Conservation (phyloP, 2,329 filamentous ascomycete species). For the Pseudocercospora crystallina region DNA sequence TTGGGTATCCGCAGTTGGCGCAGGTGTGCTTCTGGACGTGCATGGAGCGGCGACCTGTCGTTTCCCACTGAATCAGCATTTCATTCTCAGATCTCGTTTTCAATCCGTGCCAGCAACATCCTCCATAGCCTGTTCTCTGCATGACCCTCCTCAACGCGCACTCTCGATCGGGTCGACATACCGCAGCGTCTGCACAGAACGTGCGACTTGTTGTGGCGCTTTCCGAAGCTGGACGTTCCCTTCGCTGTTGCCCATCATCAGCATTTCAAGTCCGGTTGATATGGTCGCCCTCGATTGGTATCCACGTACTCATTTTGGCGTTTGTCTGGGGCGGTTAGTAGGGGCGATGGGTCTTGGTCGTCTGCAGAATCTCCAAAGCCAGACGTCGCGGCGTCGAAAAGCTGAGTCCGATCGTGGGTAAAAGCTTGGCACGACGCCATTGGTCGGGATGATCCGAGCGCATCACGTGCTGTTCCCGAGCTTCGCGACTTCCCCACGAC, state of each 20-base stretch:
- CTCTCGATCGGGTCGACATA: constrained; percentile 54
- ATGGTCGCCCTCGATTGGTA: constrained; percentile 17
- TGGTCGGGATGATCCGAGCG: no score
- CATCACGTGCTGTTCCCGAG: no score
- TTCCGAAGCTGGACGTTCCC: constrained; percentile 71
- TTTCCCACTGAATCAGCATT: constrained; percentile 28
- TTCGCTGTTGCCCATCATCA: constrained; percentile 54
- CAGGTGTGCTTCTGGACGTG: constrained; percentile 99
- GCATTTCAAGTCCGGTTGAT: constrained; percentile 44
- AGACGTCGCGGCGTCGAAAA: no score
- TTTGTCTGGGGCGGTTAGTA: constrained; percentile 15
- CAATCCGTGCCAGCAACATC: background rate
- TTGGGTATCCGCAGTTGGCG: constrained; percentile 91
- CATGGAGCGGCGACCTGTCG: constrained; percentile 84
- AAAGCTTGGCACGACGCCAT: no score
- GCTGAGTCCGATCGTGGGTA: no score
- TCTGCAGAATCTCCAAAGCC: no score
- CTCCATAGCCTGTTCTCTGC: background rate
- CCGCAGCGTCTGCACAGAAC: constrained; percentile 97
- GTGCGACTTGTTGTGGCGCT: constrained; percentile 98
- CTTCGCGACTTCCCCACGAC: no score
- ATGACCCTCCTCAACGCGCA: constrained; percentile 6
- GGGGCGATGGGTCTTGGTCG: background rate
- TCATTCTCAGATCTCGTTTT: constrained; percentile 8
- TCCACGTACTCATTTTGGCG: constrained; percentile 33